Evolutionary conservation across 164 flowering plant genomes (phyloP).

Genomic region (Nelumbo lutea): DNA sequence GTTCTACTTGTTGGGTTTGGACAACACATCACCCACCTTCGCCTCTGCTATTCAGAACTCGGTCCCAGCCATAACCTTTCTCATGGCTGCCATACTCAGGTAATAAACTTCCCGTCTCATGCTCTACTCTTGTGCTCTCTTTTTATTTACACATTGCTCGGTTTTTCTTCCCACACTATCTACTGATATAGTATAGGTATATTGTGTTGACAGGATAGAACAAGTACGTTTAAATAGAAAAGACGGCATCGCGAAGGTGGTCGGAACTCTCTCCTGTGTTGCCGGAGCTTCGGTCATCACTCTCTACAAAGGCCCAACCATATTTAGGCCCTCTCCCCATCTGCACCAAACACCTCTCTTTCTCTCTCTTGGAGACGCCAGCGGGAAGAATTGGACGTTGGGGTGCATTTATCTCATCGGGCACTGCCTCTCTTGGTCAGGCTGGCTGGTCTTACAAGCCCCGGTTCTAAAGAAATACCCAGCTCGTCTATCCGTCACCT

Average conservation of each 20-base stretch:
- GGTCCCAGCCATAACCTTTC: slow-evolving; percentile 96
- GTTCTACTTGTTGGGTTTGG: slow-evolving; percentile 92
- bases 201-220: slow-evolving; percentile 60
- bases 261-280: slow-evolving; percentile 71
- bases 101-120: slow-evolving; percentile 14
- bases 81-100: slow-evolving; percentile 94
- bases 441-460: slow-evolving; percentile 90
- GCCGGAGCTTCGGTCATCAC: slow-evolving; percentile 93
- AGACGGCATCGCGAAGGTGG: slow-evolving; percentile 79
- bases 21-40: slow-evolving; percentile 93
- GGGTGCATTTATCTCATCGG: slow-evolving; percentile 90
- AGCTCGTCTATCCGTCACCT: slow-evolving; percentile 88
- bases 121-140: background rate
- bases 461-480: slow-evolving; percentile 96
- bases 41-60: slow-evolving; percentile 98
- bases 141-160: background rate
- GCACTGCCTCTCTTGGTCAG: slow-evolving; percentile 96
- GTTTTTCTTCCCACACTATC: too few species aligned
- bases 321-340: slow-evolving; percentile 53
- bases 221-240: slow-evolving; percentile 67
- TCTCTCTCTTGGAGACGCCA: slow-evolving; percentile 58
- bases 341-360: slow-evolving; percentile 21
- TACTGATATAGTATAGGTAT: background rate
- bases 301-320: slow-evolving; percentile 83
- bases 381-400: slow-evolving; percentile 85